Conservation (phyloP, 306 rosid genomes). For the Oxytropis ochrocephala region DNA sequence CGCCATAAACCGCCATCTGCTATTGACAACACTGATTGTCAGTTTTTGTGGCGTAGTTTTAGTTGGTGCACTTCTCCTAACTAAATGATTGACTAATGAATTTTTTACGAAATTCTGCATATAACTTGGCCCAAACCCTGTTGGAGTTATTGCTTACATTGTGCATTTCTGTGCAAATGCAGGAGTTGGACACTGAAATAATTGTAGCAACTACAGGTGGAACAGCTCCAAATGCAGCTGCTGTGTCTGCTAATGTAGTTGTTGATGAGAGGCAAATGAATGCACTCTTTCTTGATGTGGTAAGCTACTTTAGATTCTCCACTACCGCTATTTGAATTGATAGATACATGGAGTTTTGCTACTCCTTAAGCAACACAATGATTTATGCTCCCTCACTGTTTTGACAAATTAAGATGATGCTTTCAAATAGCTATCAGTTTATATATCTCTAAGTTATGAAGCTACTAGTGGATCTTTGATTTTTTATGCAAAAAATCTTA, state of each 20-base stretch:
- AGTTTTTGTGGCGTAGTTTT: too few relatives aligned
- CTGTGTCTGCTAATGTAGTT: conserved; percentile 76
- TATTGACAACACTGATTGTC: too few relatives aligned
- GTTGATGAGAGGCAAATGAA: conserved; percentile 98
- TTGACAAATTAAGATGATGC: background rate
- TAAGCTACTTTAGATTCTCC: conserved; percentile 25
- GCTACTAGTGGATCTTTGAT: background rate
- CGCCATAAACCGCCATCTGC: too few relatives aligned
- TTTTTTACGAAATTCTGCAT: conserved; percentile 1
- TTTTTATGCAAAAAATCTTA: background rate
- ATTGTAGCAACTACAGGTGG: conserved; percentile 72
- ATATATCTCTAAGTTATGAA: background rate
- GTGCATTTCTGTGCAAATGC: conserved; percentile 22
- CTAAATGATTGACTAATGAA: background rate
- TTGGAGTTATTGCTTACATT: conserved; percentile 10
- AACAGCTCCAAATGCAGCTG: conserved; percentile 44
- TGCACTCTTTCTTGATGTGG: conserved; percentile 96
- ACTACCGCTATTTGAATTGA: background rate
- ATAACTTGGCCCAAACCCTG: background rate
- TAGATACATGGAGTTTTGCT: conserved; percentile 1
- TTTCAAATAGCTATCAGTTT: background rate
- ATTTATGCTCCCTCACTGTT: background rate
- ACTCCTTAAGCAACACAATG: background rate
- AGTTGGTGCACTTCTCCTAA: too few relatives aligned
- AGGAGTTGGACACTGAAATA: conserved; percentile 94